Evolutionary conservation across 306 rosid species (phyloP).

Genomic region (Trifolium dubium): DNA sequence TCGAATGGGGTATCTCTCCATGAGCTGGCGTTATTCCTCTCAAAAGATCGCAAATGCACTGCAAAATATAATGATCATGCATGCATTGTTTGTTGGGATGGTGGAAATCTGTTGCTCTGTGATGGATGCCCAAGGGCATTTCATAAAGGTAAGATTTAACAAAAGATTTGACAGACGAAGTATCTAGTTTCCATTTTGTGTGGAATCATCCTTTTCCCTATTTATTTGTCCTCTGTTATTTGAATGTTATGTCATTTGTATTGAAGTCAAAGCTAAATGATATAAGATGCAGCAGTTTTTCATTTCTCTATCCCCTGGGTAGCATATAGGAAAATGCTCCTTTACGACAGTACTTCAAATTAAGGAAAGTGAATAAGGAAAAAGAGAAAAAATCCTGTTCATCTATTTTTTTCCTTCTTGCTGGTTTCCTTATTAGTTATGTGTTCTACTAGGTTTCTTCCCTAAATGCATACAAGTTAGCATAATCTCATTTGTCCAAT

Average conservation of each 20-base stretch:
- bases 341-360: slow-evolving; percentile 1
- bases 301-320: background rate
- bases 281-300: slow-evolving; percentile 32
- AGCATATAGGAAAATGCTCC: slow-evolving; percentile 12
- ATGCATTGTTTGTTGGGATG: slow-evolving; percentile 94
- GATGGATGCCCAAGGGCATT: slow-evolving; percentile 99
- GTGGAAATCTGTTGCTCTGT: slow-evolving; percentile 92
- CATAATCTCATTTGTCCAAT: slow-evolving; percentile 31
- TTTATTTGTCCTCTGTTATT: slow-evolving; percentile 27
- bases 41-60: slow-evolving; percentile 81
- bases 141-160: slow-evolving; percentile 78
- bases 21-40: slow-evolving; percentile 86
- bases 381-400: slow-evolving; percentile 6
- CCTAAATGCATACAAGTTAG: slow-evolving; percentile 18
- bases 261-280: slow-evolving; percentile 15
- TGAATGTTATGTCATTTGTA: slow-evolving; percentile 9
- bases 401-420: slow-evolving; percentile 8
- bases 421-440: slow-evolving; percentile 15
- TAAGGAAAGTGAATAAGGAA: slow-evolving; percentile 15
- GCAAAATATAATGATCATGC: slow-evolving; percentile 87
- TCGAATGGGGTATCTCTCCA: slow-evolving; percentile 96
- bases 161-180: slow-evolving; percentile 3
- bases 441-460: slow-evolving; percentile 11
- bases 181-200: slow-evolving; percentile 8
- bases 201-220: slow-evolving; percentile 1